A percentile compares a stretch with the other conserved stretches of the same genome.
Conservation (phyloP, 2,329 filamentous ascomycete genomes). For the Fusarium metavorans region DNA sequence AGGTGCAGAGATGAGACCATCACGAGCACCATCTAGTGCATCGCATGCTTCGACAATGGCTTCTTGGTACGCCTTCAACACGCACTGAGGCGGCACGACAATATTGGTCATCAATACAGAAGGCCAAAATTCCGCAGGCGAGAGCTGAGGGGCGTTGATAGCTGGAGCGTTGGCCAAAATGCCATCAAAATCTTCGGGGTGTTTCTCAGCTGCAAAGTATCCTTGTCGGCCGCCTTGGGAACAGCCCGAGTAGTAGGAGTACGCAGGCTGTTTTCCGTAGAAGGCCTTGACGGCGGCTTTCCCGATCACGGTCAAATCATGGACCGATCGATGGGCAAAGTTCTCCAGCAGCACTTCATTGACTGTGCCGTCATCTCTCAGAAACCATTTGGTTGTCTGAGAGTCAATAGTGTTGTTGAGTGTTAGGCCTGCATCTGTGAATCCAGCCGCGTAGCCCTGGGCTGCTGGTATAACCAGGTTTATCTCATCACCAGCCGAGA, state of each 20-base stretch:
- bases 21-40: neutral
- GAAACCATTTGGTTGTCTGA: neutral
- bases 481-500: neutral
- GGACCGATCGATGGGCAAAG: neutral
- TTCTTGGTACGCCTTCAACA: neutral
- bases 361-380: neutral
- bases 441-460: neutral
- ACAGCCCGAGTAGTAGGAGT: neutral
- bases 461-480: neutral
- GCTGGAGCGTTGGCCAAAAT: neutral
- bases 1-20: neutral
- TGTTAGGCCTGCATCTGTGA: neutral
- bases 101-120: neutral
- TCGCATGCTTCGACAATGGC: neutral
- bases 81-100: neutral
- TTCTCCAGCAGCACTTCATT: neutral
- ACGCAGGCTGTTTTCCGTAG: neutral
- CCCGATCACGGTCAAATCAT: neutral
- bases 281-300: neutral
- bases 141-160: neutral
- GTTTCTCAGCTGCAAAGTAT: neutral
- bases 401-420: neutral
- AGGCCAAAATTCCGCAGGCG: neutral
- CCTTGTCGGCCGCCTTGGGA: neutral
- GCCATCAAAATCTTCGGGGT: neutral